A percentile compares a stretch with the other conserved stretches of the same genome.
Evolutionary conservation across 306 rosid genomes (phyloP).

Genomic region (Leucaena leucocephala): DNA sequence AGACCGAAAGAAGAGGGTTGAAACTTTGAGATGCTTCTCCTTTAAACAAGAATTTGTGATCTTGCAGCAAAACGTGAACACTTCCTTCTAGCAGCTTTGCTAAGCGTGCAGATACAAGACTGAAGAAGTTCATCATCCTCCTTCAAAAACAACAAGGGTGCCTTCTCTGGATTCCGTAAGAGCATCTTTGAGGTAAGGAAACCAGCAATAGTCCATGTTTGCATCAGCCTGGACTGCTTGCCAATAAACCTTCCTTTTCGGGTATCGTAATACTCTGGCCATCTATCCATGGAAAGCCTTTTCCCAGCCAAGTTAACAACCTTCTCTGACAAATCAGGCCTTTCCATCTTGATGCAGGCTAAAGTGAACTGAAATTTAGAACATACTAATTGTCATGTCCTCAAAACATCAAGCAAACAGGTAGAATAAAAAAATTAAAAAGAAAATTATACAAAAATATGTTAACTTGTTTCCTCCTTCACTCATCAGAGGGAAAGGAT

Average conservation of each 20-base stretch:
- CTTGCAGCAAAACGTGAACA: constrained; percentile 83
- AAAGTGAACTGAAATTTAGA: constrained; percentile 72
- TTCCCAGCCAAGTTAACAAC: constrained; percentile 83
- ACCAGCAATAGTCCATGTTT: constrained; percentile 97
- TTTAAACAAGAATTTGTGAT: constrained; percentile 67
- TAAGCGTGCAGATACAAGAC: constrained; percentile 84
- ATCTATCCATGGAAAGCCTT: constrained; percentile 65
- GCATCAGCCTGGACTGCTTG: constrained; percentile 76
- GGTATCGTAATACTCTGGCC: constrained; percentile 98
- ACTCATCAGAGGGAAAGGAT: not conserved
- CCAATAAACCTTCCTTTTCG: constrained; percentile 85
- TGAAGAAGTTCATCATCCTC: constrained; percentile 93
- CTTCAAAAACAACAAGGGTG: constrained; percentile 84
- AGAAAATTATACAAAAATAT: not conserved
- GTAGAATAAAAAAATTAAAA: not conserved
- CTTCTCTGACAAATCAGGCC: constrained; percentile 75
- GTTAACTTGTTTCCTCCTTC: constrained; percentile 11
- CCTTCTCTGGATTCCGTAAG: constrained; percentile 80
- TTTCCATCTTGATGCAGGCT: constrained; percentile 97
- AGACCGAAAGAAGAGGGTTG: not conserved
- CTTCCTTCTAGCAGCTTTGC: constrained; percentile 74
- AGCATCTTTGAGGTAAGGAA: constrained; percentile 89
- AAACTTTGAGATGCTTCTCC: not conserved
- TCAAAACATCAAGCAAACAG: not conserved
- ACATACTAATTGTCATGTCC: constrained; percentile 32